phyloP scores from a whole-genome alignment of 192 early-diverging fungal genomes.

The Backusella circina region DNA sequence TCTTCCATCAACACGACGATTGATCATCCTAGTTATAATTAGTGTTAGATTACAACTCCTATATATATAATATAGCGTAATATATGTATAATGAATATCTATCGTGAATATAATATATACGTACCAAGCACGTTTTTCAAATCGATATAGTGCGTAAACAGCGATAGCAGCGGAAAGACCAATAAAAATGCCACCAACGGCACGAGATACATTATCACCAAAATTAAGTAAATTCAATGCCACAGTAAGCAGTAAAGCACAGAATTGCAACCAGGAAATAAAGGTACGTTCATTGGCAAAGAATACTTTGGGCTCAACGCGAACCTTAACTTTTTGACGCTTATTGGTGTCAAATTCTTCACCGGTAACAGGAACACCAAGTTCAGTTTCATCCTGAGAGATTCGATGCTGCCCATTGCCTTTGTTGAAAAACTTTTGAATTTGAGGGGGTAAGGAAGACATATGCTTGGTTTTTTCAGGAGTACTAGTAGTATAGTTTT shows the following conservation, averaged over 20 bases:
- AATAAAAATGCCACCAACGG: conserved; percentile 55
- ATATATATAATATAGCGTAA: neutral
- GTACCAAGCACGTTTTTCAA: conserved; percentile 32
- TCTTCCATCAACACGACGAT: conserved; percentile 44
- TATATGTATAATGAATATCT: neutral
- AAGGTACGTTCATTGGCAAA: conserved; percentile 91
- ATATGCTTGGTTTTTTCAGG: neutral
- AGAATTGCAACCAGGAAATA: conserved; percentile 79
- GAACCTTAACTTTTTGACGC: conserved; percentile 43
- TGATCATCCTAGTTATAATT: conserved; percentile 29
- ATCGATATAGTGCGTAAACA: conserved; percentile 33
- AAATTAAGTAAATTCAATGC: conserved; percentile 74
- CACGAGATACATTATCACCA: conserved; percentile 47
- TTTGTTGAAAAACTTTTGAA: conserved; percentile 1
- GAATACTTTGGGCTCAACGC: conserved; percentile 83
- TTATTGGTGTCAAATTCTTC: conserved; percentile 15
- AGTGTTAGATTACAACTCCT: neutral
- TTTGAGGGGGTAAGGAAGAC: neutral
- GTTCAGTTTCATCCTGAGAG: neutral
- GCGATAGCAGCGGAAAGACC: conserved; percentile 25
- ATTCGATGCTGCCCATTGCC: neutral
- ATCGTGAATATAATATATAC: neutral
- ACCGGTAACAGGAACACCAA: neutral
- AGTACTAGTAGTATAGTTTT: neutral
- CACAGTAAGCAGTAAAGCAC: conserved; percentile 63